These are phyloP conservation scores for Neonectria sp. DNA, from an alignment of 2,329 filamentous ascomycete species.

Conservation along the genomic window DNA sequence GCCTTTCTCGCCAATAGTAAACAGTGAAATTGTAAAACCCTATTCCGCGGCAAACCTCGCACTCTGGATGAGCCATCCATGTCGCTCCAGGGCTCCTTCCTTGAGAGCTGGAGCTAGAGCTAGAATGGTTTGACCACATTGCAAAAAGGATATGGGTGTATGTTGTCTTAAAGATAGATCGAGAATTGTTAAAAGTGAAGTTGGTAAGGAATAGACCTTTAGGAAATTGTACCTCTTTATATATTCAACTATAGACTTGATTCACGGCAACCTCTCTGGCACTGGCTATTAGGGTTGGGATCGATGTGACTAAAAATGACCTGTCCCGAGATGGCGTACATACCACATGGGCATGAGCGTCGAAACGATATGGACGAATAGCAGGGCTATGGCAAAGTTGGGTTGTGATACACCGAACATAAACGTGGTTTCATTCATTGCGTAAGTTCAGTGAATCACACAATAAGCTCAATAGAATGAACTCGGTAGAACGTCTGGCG, in stretches of 20 bases:
- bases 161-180: background rate
- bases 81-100: background rate
- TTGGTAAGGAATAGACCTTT: background rate
- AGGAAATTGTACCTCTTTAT: background rate
- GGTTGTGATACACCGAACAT: too few relatives aligned
- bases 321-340: too few relatives aligned
- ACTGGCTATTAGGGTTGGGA: too few relatives aligned
- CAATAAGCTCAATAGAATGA: too few relatives aligned
- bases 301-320: too few relatives aligned
- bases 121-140: background rate
- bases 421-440: too few relatives aligned
- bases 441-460: too few relatives aligned
- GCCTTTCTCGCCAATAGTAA: background rate
- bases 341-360: too few relatives aligned
- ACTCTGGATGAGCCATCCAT: background rate
- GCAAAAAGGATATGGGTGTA: background rate
- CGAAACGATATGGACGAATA: too few relatives aligned
- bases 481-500: too few relatives aligned
- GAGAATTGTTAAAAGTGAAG: too few relatives aligned
- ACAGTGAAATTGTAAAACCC: background rate
- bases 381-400: too few relatives aligned
- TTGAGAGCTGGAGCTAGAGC: background rate
- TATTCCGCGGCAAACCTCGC: background rate
- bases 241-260: background rate
- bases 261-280: background rate